These are phyloP conservation scores for Eimeria maxima DNA, from an alignment of 169 alveolate species.

Conservation along the genomic window DNA sequence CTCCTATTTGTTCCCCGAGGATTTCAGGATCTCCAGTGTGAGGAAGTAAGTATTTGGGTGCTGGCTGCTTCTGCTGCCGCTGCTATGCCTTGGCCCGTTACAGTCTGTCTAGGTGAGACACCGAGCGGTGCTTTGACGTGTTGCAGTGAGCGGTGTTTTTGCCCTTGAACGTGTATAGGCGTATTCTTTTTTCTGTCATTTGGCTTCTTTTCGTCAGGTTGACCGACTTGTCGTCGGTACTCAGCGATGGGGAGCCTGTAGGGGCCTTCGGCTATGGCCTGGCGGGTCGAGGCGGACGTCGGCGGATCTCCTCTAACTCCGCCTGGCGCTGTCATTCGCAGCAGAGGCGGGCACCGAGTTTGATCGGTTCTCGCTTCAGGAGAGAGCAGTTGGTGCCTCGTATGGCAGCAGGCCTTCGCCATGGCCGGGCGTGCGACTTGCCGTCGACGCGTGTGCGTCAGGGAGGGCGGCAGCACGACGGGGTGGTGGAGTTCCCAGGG, in stretches of 20 bases:
- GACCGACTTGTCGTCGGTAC: conserved; percentile 54
- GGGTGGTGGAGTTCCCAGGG: conserved; percentile 65
- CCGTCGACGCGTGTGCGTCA: background rate
- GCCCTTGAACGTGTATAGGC: too few relatives aligned
- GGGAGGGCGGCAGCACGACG: conserved; percentile 49
- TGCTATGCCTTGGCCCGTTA: background rate
- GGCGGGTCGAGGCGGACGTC: conserved; percentile 69
- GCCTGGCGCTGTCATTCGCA: conserved; percentile 57
- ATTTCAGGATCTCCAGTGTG: conserved; percentile 61
- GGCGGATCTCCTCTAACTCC: conserved; percentile 12
- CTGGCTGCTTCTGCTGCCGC: background rate
- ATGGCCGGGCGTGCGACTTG: conserved; percentile 16
- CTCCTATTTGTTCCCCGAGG: conserved; percentile 70
- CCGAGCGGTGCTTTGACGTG: background rate
- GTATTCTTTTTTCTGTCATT: background rate
- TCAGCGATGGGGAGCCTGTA: conserved; percentile 62
- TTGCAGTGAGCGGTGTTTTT: background rate
- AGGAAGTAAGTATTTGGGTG: conserved; percentile 20
- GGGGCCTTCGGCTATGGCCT: conserved; percentile 73
- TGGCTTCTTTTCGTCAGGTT: background rate
- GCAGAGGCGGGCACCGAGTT: conserved; percentile 14
- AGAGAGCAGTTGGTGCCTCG: conserved; percentile 1
- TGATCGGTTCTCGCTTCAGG: background rate
- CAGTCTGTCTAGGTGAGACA: background rate
- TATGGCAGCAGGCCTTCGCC: conserved; percentile 2